Conservation (phyloP, 768 basidiomycete species). For the Trametes cingulata region DNA sequence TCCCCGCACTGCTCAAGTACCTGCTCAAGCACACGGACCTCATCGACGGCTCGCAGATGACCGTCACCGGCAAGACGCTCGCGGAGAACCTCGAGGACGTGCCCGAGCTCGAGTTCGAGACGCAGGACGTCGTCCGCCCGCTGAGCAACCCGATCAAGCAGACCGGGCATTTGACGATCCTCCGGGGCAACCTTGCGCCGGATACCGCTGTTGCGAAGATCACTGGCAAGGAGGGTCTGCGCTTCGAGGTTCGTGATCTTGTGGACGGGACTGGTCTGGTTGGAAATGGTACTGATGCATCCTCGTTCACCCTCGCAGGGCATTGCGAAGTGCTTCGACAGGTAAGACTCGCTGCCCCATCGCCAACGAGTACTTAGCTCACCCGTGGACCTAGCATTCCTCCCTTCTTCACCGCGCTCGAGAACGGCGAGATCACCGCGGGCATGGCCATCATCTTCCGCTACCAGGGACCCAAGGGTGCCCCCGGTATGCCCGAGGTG, state of each 20-base stretch:
- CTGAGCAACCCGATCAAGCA: slow-evolving; percentile 80
- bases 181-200: slow-evolving; percentile 88
- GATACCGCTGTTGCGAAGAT: slow-evolving; percentile 89
- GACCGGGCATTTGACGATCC: slow-evolving; percentile 84
- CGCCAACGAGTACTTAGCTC: background rate
- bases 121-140: slow-evolving; percentile 74
- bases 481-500: slow-evolving; percentile 90
- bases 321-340: slow-evolving; percentile 75
- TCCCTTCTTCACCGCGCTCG: slow-evolving; percentile 72
- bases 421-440: slow-evolving; percentile 70
- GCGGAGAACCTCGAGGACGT: slow-evolving; percentile 85
- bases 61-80: slow-evolving; percentile 89
- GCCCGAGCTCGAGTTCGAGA: slow-evolving; percentile 64
- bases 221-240: slow-evolving; percentile 88
- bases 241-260: slow-evolving; percentile 61
- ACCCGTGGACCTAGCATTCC: slow-evolving; percentile 47
- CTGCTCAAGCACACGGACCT: slow-evolving; percentile 75
- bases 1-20: slow-evolving; percentile 84
- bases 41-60: slow-evolving; percentile 81
- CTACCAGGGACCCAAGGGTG: slow-evolving; percentile 89
- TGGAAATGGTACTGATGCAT: background rate
- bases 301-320: slow-evolving; percentile 44
- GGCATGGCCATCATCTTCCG: slow-evolving; percentile 81
- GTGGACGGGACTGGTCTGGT: background rate
- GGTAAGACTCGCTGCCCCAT: slow-evolving; percentile 37